Percentiles rank a stretch among this genome's conserved stretches.
These are phyloP conservation scores for Chenopodium berlandieri DNA, from an alignment of 148 eudicot genomes.

Conservation along the genomic window DNA sequence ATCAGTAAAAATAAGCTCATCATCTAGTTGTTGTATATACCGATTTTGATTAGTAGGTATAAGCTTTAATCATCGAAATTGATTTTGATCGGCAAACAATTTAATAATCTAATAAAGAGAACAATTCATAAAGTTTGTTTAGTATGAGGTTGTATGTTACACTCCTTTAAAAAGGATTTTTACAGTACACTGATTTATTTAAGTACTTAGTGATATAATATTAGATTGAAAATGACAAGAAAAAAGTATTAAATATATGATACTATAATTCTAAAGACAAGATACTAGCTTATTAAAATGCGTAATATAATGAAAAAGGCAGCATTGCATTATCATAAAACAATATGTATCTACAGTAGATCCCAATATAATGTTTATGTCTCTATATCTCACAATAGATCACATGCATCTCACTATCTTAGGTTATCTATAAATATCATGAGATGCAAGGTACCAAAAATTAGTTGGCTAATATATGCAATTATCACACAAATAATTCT, in stretches of 20 bases:
- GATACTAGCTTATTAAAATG: conserved; percentile 3
- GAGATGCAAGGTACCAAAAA: neutral
- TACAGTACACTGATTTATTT: neutral
- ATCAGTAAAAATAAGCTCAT: too few relatives aligned
- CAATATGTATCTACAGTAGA: neutral
- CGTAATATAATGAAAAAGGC: neutral
- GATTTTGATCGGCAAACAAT: too few relatives aligned
- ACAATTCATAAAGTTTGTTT: too few relatives aligned
- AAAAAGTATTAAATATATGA: too few relatives aligned
- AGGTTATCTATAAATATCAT: neutral
- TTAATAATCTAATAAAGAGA: too few relatives aligned
- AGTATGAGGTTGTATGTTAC: neutral
- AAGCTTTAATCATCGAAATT: too few relatives aligned
- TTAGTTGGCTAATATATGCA: neutral
- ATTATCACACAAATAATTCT: neutral
- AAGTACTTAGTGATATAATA: neutral
- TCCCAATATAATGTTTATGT: neutral
- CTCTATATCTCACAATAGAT: neutral
- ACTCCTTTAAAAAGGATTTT: neutral
- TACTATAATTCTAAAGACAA: neutral
- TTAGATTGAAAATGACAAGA: neutral
- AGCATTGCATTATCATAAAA: neutral
- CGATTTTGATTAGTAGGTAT: too few relatives aligned
- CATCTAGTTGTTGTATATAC: too few relatives aligned
- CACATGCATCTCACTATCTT: conserved; percentile 10